Percentiles rank a stretch among this genome's conserved stretches.
phyloP scores from a whole-genome alignment of 2,329 filamentous ascomycete genomes.

The Neoarthrinium moseri region DNA sequence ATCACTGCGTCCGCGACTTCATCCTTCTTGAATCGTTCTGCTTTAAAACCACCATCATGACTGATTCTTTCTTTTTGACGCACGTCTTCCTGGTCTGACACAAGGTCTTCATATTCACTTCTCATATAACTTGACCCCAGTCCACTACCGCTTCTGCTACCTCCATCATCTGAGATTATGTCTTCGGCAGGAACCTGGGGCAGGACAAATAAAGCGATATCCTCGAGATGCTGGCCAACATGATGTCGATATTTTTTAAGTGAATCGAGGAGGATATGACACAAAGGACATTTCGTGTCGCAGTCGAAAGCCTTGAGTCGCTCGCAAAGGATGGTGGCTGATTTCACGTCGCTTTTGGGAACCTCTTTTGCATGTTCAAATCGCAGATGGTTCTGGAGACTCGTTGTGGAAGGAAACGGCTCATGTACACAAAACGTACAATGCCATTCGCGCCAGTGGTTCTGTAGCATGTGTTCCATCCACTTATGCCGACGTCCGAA shows the following conservation, averaged over 20 bases:
- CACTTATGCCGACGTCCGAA: conserved; percentile 21
- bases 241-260: background rate
- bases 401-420: background rate
- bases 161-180: too few species aligned
- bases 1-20: too few species aligned
- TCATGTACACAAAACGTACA: background rate
- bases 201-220: background rate
- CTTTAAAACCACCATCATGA: too few species aligned
- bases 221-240: background rate
- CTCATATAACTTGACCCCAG: too few species aligned
- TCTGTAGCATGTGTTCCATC: conserved; percentile 20
- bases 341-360: background rate
- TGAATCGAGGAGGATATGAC: background rate
- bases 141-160: too few species aligned
- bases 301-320: background rate
- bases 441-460: conserved; percentile 24
- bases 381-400: background rate
- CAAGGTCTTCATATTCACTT: too few species aligned
- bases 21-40: too few species aligned
- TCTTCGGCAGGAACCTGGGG: too few species aligned
- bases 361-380: background rate
- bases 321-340: background rate
- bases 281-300: background rate
- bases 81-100: too few species aligned
- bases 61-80: too few species aligned